Evolutionary conservation across 2,329 filamentous ascomycete genomes (phyloP), one percentile per base, ranked within the genome.

Genomic region (Ilyonectria destructans): DNA sequence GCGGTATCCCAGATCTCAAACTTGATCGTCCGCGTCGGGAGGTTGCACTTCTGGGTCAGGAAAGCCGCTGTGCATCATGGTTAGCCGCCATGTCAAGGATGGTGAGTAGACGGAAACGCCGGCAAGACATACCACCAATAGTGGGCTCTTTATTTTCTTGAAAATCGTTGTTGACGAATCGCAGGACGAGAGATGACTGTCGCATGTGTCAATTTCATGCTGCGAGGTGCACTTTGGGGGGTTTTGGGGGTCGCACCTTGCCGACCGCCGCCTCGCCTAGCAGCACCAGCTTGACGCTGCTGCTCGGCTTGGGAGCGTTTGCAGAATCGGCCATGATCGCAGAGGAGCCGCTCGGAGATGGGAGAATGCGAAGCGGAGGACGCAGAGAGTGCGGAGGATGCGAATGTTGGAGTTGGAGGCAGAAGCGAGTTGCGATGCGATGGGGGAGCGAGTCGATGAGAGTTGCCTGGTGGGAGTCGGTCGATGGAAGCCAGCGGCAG

Each of bases 101-200:
- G n/a, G 33, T 52, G 35, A 33, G 19, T 40, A 48, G 43, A 52
- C 58, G 68, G 70, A 62, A 71, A 45, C 48, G 40, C 52, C 58
- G 67, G 58, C 56, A 71, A 62, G 59, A 83, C 88, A 73, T 88
- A 97, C 95, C 95, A 88, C 96, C 96, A 84, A 99, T 99, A 73
- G 96, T 99, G 70, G 96, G 96, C 83, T 99, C 96, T 87, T 98
- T 98, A 85, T 98, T 98, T 85, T 98, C 96, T 86, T 99, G 96
- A 79, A 99, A 99, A 84, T 98, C 96, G 85, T 99, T 96, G 88
- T 98, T 98, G 81, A 99, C 96, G 84, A 99, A 99, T 79, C 96
- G 94, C 80, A 99, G 89, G 71, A 99, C 96, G 67, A 99, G 91
- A 52, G 96, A 99, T 57, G 96, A 98, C 96, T 97, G 78, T 68